A percentile compares a stretch with the other conserved stretches of the same genome.
These are phyloP conservation scores for Leccinum pellstonianum DNA, from an alignment of 768 basidiomycete species.

Conservation along the genomic window DNA sequence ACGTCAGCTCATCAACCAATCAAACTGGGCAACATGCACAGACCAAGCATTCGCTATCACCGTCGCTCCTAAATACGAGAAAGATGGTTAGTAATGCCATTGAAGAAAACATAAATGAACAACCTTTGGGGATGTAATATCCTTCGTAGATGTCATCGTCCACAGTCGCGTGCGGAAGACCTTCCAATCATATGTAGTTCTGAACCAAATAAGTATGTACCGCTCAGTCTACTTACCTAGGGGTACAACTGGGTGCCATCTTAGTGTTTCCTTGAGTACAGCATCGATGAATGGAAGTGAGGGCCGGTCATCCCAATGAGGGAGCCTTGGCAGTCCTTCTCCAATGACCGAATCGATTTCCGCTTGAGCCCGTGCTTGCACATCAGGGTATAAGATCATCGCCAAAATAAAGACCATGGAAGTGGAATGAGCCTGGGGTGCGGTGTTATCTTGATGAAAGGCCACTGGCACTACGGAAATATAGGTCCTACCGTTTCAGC, in stretches of 20 bases:
- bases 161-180: conserved; percentile 34
- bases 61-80: conserved; percentile 16
- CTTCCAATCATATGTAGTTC: conserved; percentile 9
- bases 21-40: not conserved
- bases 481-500: conserved; percentile 21
- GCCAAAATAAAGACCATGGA: conserved; percentile 22
- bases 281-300: conserved; percentile 25
- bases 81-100: not conserved
- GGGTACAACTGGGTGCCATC: conserved; percentile 23
- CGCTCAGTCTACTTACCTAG: conserved; percentile 7
- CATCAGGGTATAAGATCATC: conserved; percentile 29
- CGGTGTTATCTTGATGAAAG: conserved; percentile 9
- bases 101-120: conserved; percentile 9
- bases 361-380: conserved; percentile 19
- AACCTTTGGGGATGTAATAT: conserved; percentile 52
- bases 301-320: conserved; percentile 17
- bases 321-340: conserved; percentile 18
- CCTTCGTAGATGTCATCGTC: conserved; percentile 43
- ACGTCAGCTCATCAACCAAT: not conserved
- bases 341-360: conserved; percentile 23
- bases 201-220: not conserved
- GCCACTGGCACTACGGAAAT: not conserved
- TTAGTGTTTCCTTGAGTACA: conserved; percentile 24
- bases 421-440: conserved; percentile 20
- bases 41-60: conserved; percentile 23